A percentile compares a stretch with the other conserved stretches of the same genome.
phyloP scores from a whole-genome alignment of 768 basidiomycete genomes.

The Mycena haematopus region DNA sequence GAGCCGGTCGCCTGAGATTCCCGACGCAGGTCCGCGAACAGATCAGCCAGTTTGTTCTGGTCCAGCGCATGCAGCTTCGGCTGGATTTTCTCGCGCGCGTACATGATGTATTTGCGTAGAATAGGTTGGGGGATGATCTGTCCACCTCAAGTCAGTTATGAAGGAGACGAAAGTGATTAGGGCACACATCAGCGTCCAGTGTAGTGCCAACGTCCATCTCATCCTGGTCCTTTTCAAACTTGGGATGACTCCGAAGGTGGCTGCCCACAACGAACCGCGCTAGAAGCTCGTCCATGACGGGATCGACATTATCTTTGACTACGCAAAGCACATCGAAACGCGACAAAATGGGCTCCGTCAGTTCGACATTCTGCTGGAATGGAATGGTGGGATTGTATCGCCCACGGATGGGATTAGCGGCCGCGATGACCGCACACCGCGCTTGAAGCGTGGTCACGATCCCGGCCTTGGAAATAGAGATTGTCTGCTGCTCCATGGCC shows the following conservation, averaged over 20 bases:
- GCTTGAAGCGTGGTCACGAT: conserved; percentile 99
- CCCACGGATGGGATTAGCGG: conserved; percentile 96
- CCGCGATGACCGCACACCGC: conserved; percentile 96
- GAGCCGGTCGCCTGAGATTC: conserved; percentile 98
- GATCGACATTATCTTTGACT: conserved; percentile 97
- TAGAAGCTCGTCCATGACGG: conserved; percentile 94
- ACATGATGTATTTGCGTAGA: conserved; percentile 98
- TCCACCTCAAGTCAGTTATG: conserved; percentile 10
- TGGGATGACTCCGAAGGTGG: conserved; percentile 93
- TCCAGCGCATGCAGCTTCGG: conserved; percentile 96
- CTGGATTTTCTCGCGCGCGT: conserved; percentile 89
- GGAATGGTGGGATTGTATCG: conserved; percentile 98
- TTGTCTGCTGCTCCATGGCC: conserved; percentile 99
- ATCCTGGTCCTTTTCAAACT: conserved; percentile 84
- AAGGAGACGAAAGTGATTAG: neutral
- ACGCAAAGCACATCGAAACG: conserved; percentile 98
- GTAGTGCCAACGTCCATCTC: conserved; percentile 94
- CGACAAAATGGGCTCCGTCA: conserved; percentile 97
- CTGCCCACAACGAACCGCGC: conserved; percentile 98
- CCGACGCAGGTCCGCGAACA: conserved; percentile 94
- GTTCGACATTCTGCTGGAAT: conserved; percentile 97
- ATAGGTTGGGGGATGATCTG: conserved; percentile 97
- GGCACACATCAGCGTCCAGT: conserved; percentile 86
- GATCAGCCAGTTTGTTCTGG: conserved; percentile 91
- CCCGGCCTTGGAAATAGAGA: conserved; percentile 98